These are phyloP conservation scores for Hemileia vastatrix DNA, from an alignment of 1,284 basidiomycete species.

Conservation along the genomic window DNA sequence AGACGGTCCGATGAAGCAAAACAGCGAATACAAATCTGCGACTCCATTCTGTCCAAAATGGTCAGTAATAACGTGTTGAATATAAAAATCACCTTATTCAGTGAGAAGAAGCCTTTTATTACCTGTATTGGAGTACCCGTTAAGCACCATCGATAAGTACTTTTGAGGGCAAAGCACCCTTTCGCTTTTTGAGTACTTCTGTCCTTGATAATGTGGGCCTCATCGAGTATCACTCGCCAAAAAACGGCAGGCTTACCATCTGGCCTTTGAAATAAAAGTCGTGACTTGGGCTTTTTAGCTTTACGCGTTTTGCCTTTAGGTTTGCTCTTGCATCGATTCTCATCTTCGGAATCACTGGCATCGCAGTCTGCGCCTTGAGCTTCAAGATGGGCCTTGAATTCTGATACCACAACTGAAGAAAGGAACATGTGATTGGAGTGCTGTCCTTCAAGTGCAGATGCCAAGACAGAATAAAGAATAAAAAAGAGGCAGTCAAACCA, in stretches of 20 bases:
- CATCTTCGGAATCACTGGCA: conserved; percentile 79
- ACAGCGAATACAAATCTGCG: conserved; percentile 75
- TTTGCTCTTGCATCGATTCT: conserved; percentile 67
- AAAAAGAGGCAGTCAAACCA: not conserved
- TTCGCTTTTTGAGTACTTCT: conserved; percentile 51
- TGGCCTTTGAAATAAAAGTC: not conserved
- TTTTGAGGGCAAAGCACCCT: conserved; percentile 60
- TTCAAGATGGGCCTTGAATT: conserved; percentile 9
- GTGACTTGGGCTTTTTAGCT: conserved; percentile 4
- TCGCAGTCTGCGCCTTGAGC: not conserved
- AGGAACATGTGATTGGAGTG: not conserved
- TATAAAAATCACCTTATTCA: not conserved
- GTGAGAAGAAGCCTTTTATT: not conserved
- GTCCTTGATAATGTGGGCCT: conserved; percentile 97
- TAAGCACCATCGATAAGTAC: conserved; percentile 76
- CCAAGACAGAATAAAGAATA: too few relatives aligned
- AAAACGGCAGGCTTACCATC: conserved; percentile 12
- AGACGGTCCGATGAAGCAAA: conserved; percentile 64
- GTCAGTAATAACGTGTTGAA: not conserved
- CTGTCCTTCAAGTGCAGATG: too few relatives aligned
- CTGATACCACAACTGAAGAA: conserved; percentile 15
- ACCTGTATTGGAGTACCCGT: conserved; percentile 75
- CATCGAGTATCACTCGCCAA: conserved; percentile 50
- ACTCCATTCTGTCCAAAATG: conserved; percentile 62
- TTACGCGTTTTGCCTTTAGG: conserved; percentile 45